Evolutionary conservation across 805 yeast genomes (phyloP).

Genomic region (Candida cerambycidarum): DNA sequence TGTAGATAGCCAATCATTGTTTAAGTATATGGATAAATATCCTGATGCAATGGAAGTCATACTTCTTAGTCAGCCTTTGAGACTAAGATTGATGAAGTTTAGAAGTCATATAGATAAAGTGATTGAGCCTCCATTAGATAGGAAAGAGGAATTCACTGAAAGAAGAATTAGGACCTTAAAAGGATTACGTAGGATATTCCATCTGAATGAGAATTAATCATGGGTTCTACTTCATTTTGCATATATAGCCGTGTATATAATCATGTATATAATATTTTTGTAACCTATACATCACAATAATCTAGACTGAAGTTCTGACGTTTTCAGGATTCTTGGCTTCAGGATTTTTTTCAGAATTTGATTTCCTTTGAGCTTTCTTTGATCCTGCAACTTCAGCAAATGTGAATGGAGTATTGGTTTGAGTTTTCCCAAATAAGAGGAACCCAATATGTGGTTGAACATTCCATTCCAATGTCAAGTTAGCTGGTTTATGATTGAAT

Average conservation of each 20-base stretch:
- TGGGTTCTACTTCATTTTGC: too few species aligned
- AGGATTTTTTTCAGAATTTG: slow-evolving; percentile 12
- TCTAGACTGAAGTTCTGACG: too few species aligned
- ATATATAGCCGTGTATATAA: too few species aligned
- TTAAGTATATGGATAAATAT: slow-evolving; percentile 30
- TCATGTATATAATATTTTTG: too few species aligned
- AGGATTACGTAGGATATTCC: slow-evolving; percentile 17
- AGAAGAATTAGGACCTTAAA: slow-evolving; percentile 25
- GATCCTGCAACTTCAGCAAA: slow-evolving; percentile 24
- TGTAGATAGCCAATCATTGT: slow-evolving; percentile 19
- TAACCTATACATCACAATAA: too few species aligned
- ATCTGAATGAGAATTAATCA: too few species aligned
- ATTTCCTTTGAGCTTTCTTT: slow-evolving; percentile 2
- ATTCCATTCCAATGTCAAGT: slow-evolving; percentile 79
- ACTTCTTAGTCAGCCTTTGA: slow-evolving; percentile 9
- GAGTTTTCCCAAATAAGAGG: slow-evolving; percentile 61
- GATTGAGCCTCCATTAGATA: slow-evolving; percentile 17
- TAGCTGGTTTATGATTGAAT: slow-evolving; percentile 63
- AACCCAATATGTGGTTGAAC: slow-evolving; percentile 91
- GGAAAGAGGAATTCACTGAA: slow-evolving; percentile 19
- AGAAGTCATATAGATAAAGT: slow-evolving; percentile 22
- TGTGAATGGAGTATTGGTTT: slow-evolving; percentile 24
- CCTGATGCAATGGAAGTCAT: slow-evolving; percentile 35
- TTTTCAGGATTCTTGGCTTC: too few species aligned
- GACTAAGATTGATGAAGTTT: slow-evolving; percentile 17